These are phyloP conservation scores for Phialophora expanda DNA, from an alignment of 2,329 filamentous ascomycete species.

Conservation along the genomic window DNA sequence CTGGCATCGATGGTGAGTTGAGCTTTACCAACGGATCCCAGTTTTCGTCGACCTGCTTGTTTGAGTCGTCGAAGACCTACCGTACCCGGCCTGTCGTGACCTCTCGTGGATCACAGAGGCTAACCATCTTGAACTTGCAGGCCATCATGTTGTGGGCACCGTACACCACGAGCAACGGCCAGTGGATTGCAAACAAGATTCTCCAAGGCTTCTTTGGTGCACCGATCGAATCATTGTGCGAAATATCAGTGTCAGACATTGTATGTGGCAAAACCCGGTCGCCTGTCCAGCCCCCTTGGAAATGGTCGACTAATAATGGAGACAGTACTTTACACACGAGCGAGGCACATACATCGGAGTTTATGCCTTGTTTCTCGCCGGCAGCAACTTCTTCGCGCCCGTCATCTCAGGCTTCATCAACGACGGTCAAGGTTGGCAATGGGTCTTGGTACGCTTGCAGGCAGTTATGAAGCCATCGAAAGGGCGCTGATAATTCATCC, in stretches of 20 bases:
- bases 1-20: slow-evolving; percentile 38
- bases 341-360: slow-evolving; percentile 33
- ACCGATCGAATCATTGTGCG: slow-evolving; percentile 58
- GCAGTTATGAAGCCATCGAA: not conserved
- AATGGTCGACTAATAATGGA: slow-evolving; percentile 40
- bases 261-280: slow-evolving; percentile 43
- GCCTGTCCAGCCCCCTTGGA: slow-evolving; percentile 45
- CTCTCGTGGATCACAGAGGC: too few relatives aligned
- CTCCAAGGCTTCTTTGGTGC: slow-evolving; percentile 55
- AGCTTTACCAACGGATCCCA: not conserved
- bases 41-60: slow-evolving; percentile 31
- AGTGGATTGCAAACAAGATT: slow-evolving; percentile 56
- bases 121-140: slow-evolving; percentile 7
- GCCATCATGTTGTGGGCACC: slow-evolving; percentile 54
- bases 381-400: slow-evolving; percentile 29
- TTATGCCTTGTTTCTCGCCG: slow-evolving; percentile 30
- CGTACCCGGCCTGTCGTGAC: too few relatives aligned
- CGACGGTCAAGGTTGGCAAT: slow-evolving; percentile 36
- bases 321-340: slow-evolving; percentile 44
- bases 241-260: slow-evolving; percentile 54
- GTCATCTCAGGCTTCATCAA: slow-evolving; percentile 34
- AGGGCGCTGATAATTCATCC: not conserved
- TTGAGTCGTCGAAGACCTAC: too few relatives aligned
- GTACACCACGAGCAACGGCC: slow-evolving; percentile 51
- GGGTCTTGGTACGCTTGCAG: slow-evolving; percentile 32